Conservation (phyloP, 1,284 basidiomycete species). For the Sanguinoderma infundibulare region DNA sequence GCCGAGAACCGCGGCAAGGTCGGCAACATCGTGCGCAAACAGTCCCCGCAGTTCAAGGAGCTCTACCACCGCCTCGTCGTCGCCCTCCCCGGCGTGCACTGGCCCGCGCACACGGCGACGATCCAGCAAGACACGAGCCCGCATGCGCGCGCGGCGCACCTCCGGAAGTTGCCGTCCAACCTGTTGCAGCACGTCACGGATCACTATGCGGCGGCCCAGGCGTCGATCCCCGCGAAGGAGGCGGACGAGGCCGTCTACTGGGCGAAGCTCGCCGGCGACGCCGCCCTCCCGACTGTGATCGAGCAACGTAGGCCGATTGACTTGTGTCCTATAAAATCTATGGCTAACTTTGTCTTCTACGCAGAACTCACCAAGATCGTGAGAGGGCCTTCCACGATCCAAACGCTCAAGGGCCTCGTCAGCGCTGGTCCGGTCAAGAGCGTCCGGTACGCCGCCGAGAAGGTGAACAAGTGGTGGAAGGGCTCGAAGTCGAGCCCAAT, state of each 20-base stretch:
- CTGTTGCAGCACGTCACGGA: conserved; percentile 62
- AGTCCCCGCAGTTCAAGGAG: conserved; percentile 84
- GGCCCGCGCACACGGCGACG: conserved; percentile 51
- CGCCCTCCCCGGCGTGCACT: conserved; percentile 79
- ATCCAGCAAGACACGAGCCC: conserved; percentile 76
- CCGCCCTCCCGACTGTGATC: conserved; percentile 59
- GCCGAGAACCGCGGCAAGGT: conserved; percentile 96
- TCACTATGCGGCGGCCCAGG: conserved; percentile 48
- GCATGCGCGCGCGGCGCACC: conserved; percentile 70
- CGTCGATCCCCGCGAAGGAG: conserved; percentile 39
- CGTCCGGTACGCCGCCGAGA: conserved; percentile 72
- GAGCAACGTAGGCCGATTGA: conserved; percentile 50
- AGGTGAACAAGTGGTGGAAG: conserved; percentile 85
- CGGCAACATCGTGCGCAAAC: conserved; percentile 88
- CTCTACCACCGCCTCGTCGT: conserved; percentile 83
- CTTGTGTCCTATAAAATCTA: not conserved
- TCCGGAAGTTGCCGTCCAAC: conserved; percentile 76
- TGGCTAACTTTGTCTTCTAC: not conserved
- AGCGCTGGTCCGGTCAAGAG: conserved; percentile 86
- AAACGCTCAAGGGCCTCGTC: conserved; percentile 85
- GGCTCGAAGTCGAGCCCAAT: conserved; percentile 35
- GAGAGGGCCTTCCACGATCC: conserved; percentile 80
- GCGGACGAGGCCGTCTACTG: conserved; percentile 78
- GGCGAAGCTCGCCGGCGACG: conserved; percentile 71
- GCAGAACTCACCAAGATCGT: conserved; percentile 82